phyloP scores from a whole-genome alignment of 2,329 filamentous ascomycete species.

The Trichoderma gracile region DNA sequence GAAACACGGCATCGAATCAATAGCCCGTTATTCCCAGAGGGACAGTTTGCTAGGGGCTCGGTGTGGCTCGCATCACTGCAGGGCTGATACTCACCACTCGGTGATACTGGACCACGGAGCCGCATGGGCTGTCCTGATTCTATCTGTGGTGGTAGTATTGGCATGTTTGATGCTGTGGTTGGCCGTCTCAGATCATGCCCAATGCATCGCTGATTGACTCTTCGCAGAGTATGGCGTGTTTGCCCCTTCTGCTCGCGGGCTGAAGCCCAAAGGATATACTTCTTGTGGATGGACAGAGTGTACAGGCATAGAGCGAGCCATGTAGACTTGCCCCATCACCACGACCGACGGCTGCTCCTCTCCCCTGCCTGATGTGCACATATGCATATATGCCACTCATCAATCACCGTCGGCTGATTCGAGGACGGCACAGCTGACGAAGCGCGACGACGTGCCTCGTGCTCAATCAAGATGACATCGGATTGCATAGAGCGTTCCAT shows the following conservation, averaged over 20 bases:
- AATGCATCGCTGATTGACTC: background rate
- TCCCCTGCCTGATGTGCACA: too few species aligned
- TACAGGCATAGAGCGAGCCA: background rate
- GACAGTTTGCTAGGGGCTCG: background rate
- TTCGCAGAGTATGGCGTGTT: too few species aligned
- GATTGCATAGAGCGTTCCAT: background rate
- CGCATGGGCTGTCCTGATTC: background rate
- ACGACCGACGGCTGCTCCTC: too few species aligned
- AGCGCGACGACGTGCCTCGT: background rate
- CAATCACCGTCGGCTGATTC: background rate
- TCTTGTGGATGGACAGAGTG: background rate
- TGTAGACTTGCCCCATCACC: background rate
- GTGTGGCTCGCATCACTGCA: background rate
- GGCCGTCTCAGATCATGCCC: background rate
- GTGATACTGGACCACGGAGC: too few species aligned
- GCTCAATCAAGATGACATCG: background rate
- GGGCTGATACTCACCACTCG: background rate
- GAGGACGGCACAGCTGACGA: background rate
- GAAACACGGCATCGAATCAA: constrained; percentile 2
- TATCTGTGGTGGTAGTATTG: background rate
- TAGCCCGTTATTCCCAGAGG: background rate
- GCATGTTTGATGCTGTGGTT: background rate
- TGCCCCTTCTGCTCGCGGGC: too few species aligned
- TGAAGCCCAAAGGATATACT: too few species aligned
- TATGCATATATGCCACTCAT: background rate